Percentiles rank a stretch among this genome's conserved stretches.
Evolutionary conservation across 2,329 filamentous ascomycete genomes (phyloP).

Genomic region (Colletotrichum endophyticum): DNA sequence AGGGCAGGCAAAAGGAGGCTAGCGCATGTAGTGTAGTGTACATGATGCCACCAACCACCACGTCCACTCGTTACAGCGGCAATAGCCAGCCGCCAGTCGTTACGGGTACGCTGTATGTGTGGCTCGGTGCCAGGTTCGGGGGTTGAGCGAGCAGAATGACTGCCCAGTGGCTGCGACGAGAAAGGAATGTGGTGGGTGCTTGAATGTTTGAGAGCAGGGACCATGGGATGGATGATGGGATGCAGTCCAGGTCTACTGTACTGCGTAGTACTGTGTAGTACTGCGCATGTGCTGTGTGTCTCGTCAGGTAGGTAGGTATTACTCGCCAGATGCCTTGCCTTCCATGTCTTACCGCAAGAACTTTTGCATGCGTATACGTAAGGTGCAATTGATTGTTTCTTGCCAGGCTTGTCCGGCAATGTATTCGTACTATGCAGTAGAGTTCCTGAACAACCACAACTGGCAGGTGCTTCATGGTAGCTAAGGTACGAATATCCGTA

Average conservation of each 20-base stretch:
- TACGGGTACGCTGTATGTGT: background rate
- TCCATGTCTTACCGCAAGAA: background rate
- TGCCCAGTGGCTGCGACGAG: slow-evolving; percentile 4
- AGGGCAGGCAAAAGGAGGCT: background rate
- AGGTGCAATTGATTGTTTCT: background rate
- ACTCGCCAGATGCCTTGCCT: background rate
- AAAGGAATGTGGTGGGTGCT: background rate
- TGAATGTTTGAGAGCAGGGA: background rate
- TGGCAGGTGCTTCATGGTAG: background rate
- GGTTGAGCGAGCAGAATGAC: slow-evolving; percentile 5
- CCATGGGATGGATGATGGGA: background rate
- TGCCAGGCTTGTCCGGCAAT: background rate
- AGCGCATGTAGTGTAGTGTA: background rate
- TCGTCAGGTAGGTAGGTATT: background rate
- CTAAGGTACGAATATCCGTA: background rate
- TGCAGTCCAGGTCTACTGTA: background rate
- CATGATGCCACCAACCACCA: background rate
- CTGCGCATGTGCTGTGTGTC: background rate
- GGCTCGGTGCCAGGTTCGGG: background rate
- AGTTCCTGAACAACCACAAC: background rate
- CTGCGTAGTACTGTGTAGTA: background rate
- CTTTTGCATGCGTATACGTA: background rate
- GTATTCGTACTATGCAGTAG: background rate
- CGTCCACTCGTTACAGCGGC: background rate
- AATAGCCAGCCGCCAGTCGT: background rate